Evolutionary conservation across 2,329 filamentous ascomycete species (phyloP), one percentile per base, ranked within the genome.

Genomic region (Blumeriella jaapii): DNA sequence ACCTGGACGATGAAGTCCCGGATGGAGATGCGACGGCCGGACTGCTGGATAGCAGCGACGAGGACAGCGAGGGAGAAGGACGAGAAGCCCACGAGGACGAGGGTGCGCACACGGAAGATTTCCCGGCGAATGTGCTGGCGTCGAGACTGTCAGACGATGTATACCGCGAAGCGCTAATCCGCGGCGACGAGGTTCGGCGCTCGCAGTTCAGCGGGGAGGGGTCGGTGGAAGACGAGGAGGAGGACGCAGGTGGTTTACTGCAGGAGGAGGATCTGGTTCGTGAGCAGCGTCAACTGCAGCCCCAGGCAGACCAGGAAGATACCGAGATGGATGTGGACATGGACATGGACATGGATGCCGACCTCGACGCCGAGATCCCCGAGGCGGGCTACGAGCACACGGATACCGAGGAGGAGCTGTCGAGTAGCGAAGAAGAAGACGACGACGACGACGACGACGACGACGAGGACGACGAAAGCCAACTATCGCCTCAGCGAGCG

Each of bases 371-470:
- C 31, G 77, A 80, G 40, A 71, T 84, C 22, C 78, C 78, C 13
- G 76, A 81, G 40, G 74, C 32, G 11, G 65, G 72, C 47, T 85
- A 84, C 60, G 80, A 86, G 61, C 80, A 85, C 54, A 85, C 81
- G 6, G 81, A 85, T 58, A 80, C 78, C 2, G 80, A 84, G 46
- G 78, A 67, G 6, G 75, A 77, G 33, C 47, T 75, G 33, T 67
- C 59, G 40, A 71, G 65, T 51, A 69, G 65, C 41, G 61, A 61
- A 31, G 60, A 63, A 6, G 57, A 59, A 19, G 55, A 55, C 18
- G 51, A n/a, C n/a, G n/a, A n/a, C n/a, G n/a, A n/a, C n/a, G n/a
- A n/a, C n/a, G n/a, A n/a, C n/a, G n/a, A n/a, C n/a, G n/a, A n/a
- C n/a, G n/a, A n/a, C n/a, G n/a, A n/a, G n/a, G n/a, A 53, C 12